These are phyloP conservation scores for Tricholoma terreum DNA, from an alignment of 768 basidiomycete genomes.

Conservation along the genomic window DNA sequence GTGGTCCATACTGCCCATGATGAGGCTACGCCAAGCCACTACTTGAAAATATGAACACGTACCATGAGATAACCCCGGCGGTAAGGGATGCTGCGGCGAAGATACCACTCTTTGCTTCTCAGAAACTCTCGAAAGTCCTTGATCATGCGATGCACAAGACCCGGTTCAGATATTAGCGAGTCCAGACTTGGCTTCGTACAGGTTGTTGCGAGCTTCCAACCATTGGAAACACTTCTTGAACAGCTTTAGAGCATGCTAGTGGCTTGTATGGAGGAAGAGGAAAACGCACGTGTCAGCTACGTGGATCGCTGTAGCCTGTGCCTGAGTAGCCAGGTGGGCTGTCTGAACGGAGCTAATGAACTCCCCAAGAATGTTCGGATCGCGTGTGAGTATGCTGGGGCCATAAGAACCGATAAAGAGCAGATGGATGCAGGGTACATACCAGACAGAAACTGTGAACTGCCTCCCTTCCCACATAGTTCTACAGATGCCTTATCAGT, in stretches of 20 bases:
- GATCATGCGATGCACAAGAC: slow-evolving; percentile 57
- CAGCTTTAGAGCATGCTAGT: neutral
- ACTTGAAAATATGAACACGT: neutral
- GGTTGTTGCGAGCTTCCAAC: neutral
- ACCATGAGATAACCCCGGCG: slow-evolving; percentile 66
- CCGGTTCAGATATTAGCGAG: slow-evolving; percentile 27
- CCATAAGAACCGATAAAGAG: neutral
- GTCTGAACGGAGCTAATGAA: neutral
- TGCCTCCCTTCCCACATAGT: slow-evolving; percentile 60
- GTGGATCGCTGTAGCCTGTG: neutral
- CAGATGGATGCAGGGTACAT: neutral
- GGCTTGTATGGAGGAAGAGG: neutral
- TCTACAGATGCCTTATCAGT: slow-evolving; percentile 53
- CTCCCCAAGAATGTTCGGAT: neutral
- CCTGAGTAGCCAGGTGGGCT: neutral
- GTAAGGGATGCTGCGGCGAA: slow-evolving; percentile 64
- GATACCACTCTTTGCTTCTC: slow-evolving; percentile 66
- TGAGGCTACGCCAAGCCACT: neutral
- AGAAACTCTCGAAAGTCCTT: slow-evolving; percentile 69
- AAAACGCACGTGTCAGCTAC: neutral
- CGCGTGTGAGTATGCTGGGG: neutral
- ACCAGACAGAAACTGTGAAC: neutral
- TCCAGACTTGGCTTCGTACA: neutral
- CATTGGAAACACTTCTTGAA: neutral
- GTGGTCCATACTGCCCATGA: slow-evolving; percentile 55